Conservation (phyloP, 2,329 filamentous ascomycete genomes). For the Volutella citrinella region DNA sequence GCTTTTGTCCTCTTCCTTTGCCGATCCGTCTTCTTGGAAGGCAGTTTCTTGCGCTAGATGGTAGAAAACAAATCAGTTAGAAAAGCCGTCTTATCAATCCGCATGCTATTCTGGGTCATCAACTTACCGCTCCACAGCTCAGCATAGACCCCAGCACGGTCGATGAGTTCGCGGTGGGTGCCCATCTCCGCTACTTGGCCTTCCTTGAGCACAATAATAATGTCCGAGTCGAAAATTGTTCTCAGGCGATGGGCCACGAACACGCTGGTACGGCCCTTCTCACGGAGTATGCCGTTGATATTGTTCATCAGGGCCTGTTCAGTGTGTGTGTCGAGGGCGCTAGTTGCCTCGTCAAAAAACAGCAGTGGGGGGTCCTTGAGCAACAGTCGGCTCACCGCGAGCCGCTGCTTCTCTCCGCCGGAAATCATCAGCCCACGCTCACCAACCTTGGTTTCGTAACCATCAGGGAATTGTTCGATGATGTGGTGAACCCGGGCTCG, state of each 20-base stretch:
- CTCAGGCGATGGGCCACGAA: slow-evolving; percentile 91
- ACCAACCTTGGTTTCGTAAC: slow-evolving; percentile 86
- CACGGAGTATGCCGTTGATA: slow-evolving; percentile 87
- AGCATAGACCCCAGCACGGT: slow-evolving; percentile 75
- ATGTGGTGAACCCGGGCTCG: slow-evolving; percentile 84
- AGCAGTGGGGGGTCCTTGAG: slow-evolving; percentile 86
- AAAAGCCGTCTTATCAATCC: background rate
- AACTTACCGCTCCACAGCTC: slow-evolving; percentile 84
- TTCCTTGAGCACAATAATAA: slow-evolving; percentile 86
- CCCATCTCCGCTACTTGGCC: slow-evolving; percentile 86
- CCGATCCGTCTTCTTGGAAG: slow-evolving; percentile 46
- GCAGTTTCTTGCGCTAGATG: slow-evolving; percentile 60
- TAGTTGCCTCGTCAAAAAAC: slow-evolving; percentile 95
- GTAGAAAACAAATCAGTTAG: slow-evolving; percentile 12
- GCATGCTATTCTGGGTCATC: background rate
- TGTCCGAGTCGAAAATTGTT: slow-evolving; percentile 89
- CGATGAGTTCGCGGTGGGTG: slow-evolving; percentile 80
- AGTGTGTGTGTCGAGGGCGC: slow-evolving; percentile 87
- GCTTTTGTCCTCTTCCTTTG: slow-evolving; percentile 36
- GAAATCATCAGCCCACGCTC: slow-evolving; percentile 97
- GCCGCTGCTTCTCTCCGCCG: slow-evolving; percentile 87
- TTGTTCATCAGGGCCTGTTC: slow-evolving; percentile 88
- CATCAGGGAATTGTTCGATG: slow-evolving; percentile 76
- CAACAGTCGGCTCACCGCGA: slow-evolving; percentile 79
- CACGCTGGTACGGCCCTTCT: slow-evolving; percentile 85